Evolutionary conservation across 345 rosid genomes (phyloP).

Genomic region (Citropsis articulata): DNA sequence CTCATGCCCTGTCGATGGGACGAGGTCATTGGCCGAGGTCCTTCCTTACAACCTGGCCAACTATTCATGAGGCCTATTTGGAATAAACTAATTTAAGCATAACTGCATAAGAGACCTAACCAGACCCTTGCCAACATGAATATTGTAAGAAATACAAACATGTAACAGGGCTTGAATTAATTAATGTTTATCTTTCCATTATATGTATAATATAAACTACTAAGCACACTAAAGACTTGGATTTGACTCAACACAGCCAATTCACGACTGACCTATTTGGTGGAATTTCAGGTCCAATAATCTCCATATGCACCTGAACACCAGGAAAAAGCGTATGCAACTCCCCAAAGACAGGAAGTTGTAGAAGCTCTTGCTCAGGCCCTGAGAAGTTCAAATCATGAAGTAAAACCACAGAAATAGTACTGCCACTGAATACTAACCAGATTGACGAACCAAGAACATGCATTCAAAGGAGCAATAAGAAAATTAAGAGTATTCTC

Average conservation of each 20-base stretch:
- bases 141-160: neutral
- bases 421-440: neutral
- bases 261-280: slow-evolving; percentile 44
- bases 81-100: neutral
- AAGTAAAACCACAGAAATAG: slow-evolving; percentile 5
- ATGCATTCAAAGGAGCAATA: neutral
- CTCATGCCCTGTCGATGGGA: neutral
- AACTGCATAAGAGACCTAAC: neutral
- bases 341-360: slow-evolving; percentile 80
- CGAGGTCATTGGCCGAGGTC: neutral
- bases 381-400: slow-evolving; percentile 48
- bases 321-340: slow-evolving; percentile 78
- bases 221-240: neutral
- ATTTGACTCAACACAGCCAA: slow-evolving; percentile 4
- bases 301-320: slow-evolving; percentile 45
- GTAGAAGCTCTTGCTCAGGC: slow-evolving; percentile 90
- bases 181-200: neutral
- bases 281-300: slow-evolving; percentile 89
- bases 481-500: neutral
- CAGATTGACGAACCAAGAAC: neutral
- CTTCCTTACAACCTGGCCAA: neutral
- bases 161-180: neutral
- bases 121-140: neutral
- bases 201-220: neutral
- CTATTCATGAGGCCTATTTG: neutral